Evolutionary conservation across 1,139 yeast species (phyloP).

Genomic region (Yamadazyma triangularis): DNA sequence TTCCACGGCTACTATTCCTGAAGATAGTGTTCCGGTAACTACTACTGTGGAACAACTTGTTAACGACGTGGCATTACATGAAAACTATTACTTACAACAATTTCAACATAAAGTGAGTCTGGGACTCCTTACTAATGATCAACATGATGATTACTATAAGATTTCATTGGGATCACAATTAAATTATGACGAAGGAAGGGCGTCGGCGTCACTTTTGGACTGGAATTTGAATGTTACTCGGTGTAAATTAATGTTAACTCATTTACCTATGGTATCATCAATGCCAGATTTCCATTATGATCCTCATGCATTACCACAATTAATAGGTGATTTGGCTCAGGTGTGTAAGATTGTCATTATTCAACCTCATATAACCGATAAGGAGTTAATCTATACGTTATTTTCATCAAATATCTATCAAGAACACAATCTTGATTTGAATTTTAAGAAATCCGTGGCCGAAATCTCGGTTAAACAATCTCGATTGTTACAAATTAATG

Average conservation of each 20-base stretch:
- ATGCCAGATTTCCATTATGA: slow-evolving; percentile 35
- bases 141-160: slow-evolving; percentile 27
- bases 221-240: slow-evolving; percentile 47
- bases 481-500: slow-evolving; percentile 39
- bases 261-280: slow-evolving; percentile 36
- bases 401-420: slow-evolving; percentile 40
- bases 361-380: slow-evolving; percentile 41
- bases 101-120: slow-evolving; percentile 9
- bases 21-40: slow-evolving; percentile 40
- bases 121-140: slow-evolving; percentile 10
- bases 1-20: slow-evolving; percentile 46
- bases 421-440: slow-evolving; percentile 44
- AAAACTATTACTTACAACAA: slow-evolving; percentile 24
- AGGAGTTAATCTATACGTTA: slow-evolving; percentile 39
- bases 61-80: slow-evolving; percentile 41
- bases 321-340: slow-evolving; percentile 43
- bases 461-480: slow-evolving; percentile 49
- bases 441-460: slow-evolving; percentile 48
- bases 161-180: slow-evolving; percentile 41
- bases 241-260: slow-evolving; percentile 37
- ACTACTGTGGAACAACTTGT: slow-evolving; percentile 44
- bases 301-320: slow-evolving; percentile 32
- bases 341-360: slow-evolving; percentile 38
- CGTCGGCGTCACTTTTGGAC: slow-evolving; percentile 39
- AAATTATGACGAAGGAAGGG: slow-evolving; percentile 31